phyloP scores from a whole-genome alignment of 352 stramenopile genomes.

The Phytopythium helicoides region DNA sequence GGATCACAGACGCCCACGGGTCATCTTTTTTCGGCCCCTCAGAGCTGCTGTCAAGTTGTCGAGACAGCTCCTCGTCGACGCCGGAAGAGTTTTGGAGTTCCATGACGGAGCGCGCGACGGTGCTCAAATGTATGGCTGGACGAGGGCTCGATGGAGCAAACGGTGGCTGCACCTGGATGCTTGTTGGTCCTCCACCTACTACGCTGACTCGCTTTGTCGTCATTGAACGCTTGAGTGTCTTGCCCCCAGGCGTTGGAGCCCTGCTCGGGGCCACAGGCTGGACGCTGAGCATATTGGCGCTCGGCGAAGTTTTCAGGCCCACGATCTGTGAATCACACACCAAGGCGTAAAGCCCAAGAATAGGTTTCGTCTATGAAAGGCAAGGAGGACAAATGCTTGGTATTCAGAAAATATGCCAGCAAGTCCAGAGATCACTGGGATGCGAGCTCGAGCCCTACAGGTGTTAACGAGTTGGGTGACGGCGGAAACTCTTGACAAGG shows the following conservation, averaged over 20 bases:
- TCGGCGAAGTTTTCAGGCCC: too few species aligned
- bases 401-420: too few species aligned
- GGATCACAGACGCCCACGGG: slow-evolving; percentile 30
- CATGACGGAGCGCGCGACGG: slow-evolving; percentile 37
- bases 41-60: background rate
- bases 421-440: too few species aligned
- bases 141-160: background rate
- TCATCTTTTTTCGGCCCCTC: slow-evolving; percentile 7
- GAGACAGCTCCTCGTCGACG: slow-evolving; percentile 1
- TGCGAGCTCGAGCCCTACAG: too few species aligned
- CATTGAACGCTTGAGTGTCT: background rate
- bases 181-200: background rate
- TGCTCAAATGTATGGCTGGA: slow-evolving; percentile 17
- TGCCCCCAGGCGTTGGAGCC: background rate
- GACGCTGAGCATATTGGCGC: background rate
- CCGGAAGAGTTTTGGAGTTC: slow-evolving; percentile 6
- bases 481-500: too few species aligned
- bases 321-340: too few species aligned
- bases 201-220: background rate
- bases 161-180: background rate
- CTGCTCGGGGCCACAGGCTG: background rate
- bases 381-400: too few species aligned
- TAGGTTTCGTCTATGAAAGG: too few species aligned
- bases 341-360: too few species aligned
- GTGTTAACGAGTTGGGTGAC: too few species aligned